phyloP scores from a whole-genome alignment of 2,329 filamentous ascomycete genomes.

The Gaeumannomyces tritici region DNA sequence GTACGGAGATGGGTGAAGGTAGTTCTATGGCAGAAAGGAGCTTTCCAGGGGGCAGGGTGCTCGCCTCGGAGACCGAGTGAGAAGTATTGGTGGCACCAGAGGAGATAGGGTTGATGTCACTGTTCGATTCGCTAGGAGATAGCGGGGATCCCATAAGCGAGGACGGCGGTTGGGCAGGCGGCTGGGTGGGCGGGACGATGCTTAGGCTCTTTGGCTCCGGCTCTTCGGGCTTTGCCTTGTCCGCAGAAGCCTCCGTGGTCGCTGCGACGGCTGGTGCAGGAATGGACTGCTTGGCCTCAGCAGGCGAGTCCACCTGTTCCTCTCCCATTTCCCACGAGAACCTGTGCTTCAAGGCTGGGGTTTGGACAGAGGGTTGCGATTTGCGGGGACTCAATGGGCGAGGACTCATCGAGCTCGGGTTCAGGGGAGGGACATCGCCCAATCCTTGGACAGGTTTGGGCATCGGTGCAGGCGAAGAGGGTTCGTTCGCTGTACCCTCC shows the following conservation, averaged over 20 bases:
- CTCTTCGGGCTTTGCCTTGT: not conserved
- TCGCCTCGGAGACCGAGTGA: slow-evolving; percentile 26
- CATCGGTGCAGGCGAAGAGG: not conserved
- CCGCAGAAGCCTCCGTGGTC: not conserved
- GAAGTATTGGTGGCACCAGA: slow-evolving; percentile 12
- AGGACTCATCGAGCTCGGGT: slow-evolving; percentile 1
- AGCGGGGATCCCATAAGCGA: not conserved
- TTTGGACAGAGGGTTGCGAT: not conserved
- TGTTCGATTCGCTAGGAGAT: not conserved
- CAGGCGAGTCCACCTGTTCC: slow-evolving; percentile 12
- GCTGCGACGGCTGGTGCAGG: not conserved
- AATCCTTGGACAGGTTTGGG: not conserved
- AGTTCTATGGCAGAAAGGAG: slow-evolving; percentile 22
- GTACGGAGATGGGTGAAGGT: slow-evolving; percentile 32
- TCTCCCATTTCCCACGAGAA: slow-evolving; percentile 33
- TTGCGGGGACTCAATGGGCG: slow-evolving; percentile 2
- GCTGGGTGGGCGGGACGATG: not conserved
- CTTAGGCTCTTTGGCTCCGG: slow-evolving; percentile 3
- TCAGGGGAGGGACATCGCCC: not conserved
- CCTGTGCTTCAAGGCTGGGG: slow-evolving; percentile 12
- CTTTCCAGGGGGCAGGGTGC: slow-evolving; percentile 18
- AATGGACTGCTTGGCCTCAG: not conserved
- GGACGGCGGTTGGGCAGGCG: not conserved
- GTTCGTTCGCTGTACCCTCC: not conserved
- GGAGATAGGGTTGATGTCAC: not conserved